Conservation (phyloP, 164 flowering plant species). For the Tetracentron sinense region DNA sequence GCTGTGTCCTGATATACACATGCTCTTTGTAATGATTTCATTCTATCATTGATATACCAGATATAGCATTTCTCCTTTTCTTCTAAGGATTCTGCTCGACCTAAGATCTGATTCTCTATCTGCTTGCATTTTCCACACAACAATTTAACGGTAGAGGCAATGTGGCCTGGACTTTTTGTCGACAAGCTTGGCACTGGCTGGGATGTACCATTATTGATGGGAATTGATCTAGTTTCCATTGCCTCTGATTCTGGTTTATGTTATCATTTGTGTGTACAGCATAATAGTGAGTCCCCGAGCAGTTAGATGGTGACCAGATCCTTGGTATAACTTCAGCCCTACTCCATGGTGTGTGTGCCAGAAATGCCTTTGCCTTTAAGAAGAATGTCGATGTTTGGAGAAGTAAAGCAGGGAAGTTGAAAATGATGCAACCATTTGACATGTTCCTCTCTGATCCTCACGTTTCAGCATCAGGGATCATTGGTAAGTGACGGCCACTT, state of each 20-base stretch:
- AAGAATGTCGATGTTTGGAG: slow-evolving; percentile 68
- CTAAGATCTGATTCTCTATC: slow-evolving; percentile 7
- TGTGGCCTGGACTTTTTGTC: slow-evolving; percentile 70
- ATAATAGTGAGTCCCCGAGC: slow-evolving; percentile 47
- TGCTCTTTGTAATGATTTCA: too few relatives aligned
- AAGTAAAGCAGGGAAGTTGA: slow-evolving; percentile 57
- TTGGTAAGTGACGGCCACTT: too few relatives aligned
- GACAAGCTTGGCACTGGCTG: slow-evolving; percentile 64
- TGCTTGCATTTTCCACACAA: slow-evolving; percentile 68
- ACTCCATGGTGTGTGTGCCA: slow-evolving; percentile 57
- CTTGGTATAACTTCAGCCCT: slow-evolving; percentile 38
- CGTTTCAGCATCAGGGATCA: slow-evolving; percentile 54
- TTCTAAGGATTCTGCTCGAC: slow-evolving; percentile 10
- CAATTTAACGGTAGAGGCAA: slow-evolving; percentile 62
- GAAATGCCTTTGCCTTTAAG: slow-evolving; percentile 56
- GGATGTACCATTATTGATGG: slow-evolving; percentile 75
- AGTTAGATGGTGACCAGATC: slow-evolving; percentile 29
- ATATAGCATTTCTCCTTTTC: too few relatives aligned
- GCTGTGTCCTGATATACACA: too few relatives aligned
- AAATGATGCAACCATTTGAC: slow-evolving; percentile 77
- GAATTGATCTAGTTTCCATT: slow-evolving; percentile 66
- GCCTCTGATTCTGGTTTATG: slow-evolving; percentile 60
- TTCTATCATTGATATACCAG: not conserved
- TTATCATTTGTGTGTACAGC: slow-evolving; percentile 58
- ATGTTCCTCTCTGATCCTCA: slow-evolving; percentile 73